phyloP scores from a whole-genome alignment of 768 basidiomycete genomes.

The Daedaleopsis sinensis region DNA sequence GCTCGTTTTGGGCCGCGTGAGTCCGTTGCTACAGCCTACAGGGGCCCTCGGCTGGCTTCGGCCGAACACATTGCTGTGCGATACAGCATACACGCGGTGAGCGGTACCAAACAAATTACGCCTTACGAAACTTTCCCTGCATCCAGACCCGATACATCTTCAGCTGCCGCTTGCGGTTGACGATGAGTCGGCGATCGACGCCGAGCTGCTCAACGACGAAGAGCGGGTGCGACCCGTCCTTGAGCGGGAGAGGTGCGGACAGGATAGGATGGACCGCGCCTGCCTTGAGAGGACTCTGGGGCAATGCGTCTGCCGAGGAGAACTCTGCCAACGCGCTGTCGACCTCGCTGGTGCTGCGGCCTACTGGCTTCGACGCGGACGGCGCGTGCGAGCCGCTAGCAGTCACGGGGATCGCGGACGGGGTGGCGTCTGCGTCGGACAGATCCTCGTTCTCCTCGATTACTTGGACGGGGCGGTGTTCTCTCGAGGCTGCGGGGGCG shows the following conservation, averaged over 20 bases:
- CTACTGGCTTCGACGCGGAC: neutral
- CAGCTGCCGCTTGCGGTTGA: conserved; percentile 91
- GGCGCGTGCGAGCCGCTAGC: neutral
- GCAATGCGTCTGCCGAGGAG: neutral
- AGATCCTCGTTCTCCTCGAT: conserved; percentile 39
- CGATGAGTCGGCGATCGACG: conserved; percentile 84
- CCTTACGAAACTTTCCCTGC: conserved; percentile 81
- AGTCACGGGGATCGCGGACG: neutral
- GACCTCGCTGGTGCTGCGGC: conserved; percentile 1
- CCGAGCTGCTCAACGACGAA: conserved; percentile 87
- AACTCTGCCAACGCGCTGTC: conserved; percentile 6
- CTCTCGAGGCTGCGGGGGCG: conserved; percentile 35
- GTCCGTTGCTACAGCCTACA: no score
- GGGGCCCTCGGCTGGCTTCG: no score
- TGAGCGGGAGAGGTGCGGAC: neutral
- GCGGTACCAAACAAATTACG: conserved; percentile 13
- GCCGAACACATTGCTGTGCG: no score
- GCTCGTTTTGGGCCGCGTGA: no score
- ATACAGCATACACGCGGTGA: no score
- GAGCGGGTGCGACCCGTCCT: conserved; percentile 52
- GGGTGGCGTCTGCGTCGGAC: neutral
- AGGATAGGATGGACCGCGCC: conserved; percentile 16
- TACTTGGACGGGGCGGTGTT: conserved; percentile 32
- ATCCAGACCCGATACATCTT: conserved; percentile 99
- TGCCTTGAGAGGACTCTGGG: neutral